Percentiles rank a stretch among this genome's conserved stretches.
These are phyloP conservation scores for Aaosphaeria arxii DNA, from an alignment of 2,329 filamentous ascomycete species.

Conservation along the genomic window DNA sequence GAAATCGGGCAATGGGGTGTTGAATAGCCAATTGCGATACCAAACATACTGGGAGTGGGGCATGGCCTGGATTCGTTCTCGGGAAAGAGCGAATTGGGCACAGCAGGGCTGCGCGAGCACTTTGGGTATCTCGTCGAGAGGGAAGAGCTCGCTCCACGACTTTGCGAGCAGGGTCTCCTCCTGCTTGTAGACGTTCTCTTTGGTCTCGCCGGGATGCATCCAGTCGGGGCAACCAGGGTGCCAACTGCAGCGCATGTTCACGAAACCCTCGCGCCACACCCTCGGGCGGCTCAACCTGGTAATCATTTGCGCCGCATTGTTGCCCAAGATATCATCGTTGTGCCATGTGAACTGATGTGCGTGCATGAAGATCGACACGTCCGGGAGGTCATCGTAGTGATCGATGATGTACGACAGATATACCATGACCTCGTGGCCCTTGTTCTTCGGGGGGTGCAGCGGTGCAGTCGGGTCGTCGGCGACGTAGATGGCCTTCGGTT, in stretches of 20 bases:
- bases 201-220: constrained; percentile 47
- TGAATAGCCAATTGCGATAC: constrained; percentile 60
- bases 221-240: constrained; percentile 54
- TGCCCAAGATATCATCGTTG: constrained; percentile 51
- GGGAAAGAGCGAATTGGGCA: constrained; percentile 61
- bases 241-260: constrained; percentile 57
- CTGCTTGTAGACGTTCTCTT: constrained; percentile 37
- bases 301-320: constrained; percentile 46
- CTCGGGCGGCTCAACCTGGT: constrained; percentile 43
- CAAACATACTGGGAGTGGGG: constrained; percentile 54
- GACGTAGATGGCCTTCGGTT: constrained; percentile 50
- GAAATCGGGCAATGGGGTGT: constrained; percentile 54
- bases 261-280: constrained; percentile 50
- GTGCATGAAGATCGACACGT: constrained; percentile 61
- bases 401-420: constrained; percentile 63
- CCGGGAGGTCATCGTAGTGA: constrained; percentile 58
- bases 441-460: constrained; percentile 53
- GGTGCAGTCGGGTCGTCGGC: constrained; percentile 48
- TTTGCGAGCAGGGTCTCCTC: constrained; percentile 46
- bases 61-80: constrained; percentile 54
- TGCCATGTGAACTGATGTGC: constrained; percentile 59
- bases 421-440: constrained; percentile 62
- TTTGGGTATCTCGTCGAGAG: constrained; percentile 43
- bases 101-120: constrained; percentile 62
- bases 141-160: constrained; percentile 48